phyloP scores from a whole-genome alignment of 805 yeast genomes.

The Ogataea naganishii region DNA sequence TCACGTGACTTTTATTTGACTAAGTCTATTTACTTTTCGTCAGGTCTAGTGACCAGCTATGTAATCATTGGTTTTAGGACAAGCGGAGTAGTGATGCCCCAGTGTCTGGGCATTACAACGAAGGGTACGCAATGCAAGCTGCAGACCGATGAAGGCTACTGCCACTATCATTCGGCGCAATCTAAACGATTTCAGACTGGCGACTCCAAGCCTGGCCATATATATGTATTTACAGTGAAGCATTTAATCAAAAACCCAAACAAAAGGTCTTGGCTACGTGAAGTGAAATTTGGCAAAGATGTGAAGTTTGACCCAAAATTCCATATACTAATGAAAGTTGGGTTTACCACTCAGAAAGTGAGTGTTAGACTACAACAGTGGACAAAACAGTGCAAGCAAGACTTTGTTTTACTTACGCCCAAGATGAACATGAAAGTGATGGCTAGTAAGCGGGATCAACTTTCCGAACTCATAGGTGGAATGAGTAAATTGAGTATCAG shows the following conservation, averaged over 20 bases:
- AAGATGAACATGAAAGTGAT: slow-evolving; percentile 9
- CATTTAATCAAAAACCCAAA: slow-evolving; percentile 25
- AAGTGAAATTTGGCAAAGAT: slow-evolving; percentile 22
- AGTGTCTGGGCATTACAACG: slow-evolving; percentile 33
- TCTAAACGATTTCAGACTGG: not conserved
- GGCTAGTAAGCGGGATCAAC: slow-evolving; percentile 10
- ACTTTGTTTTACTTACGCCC: slow-evolving; percentile 32
- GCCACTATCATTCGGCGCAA: slow-evolving; percentile 25
- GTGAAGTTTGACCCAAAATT: slow-evolving; percentile 27
- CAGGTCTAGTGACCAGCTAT: no score
- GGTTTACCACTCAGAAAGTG: slow-evolving; percentile 43
- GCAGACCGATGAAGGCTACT: slow-evolving; percentile 16
- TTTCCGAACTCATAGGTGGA: slow-evolving; percentile 6
- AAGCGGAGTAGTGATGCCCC: no score
- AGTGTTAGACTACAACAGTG: slow-evolving; percentile 37
- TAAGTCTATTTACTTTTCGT: no score
- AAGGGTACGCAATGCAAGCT: slow-evolving; percentile 33
- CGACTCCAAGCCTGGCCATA: slow-evolving; percentile 27
- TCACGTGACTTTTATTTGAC: no score
- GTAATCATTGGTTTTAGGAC: no score
- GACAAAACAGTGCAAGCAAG: slow-evolving; percentile 42
- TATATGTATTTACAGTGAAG: slow-evolving; percentile 41
- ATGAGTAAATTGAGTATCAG: slow-evolving; percentile 6
- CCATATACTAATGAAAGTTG: slow-evolving; percentile 39
- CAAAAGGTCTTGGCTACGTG: slow-evolving; percentile 29